A percentile compares a stretch with the other conserved stretches of the same genome.
These are phyloP conservation scores for Moesziomyces aphidis DNA, from an alignment of 1,284 basidiomycete genomes.

Conservation along the genomic window DNA sequence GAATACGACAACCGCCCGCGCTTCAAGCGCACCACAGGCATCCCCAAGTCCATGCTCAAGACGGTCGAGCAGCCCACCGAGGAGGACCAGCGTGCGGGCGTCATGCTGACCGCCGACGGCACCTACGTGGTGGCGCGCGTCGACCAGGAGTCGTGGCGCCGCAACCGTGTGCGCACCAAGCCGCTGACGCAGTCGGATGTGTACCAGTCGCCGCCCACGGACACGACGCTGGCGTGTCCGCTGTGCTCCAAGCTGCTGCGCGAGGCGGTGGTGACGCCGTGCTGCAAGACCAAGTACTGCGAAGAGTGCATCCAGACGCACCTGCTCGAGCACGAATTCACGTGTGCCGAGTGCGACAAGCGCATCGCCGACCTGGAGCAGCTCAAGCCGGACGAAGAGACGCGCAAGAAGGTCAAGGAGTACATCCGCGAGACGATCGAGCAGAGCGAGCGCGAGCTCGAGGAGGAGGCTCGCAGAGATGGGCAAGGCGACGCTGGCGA, in stretches of 20 bases:
- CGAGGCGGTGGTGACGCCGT: conserved; percentile 62
- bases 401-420: conserved; percentile 56
- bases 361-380: conserved; percentile 59
- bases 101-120: conserved; percentile 67
- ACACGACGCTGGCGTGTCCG: conserved; percentile 62
- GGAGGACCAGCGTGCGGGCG: conserved; percentile 55
- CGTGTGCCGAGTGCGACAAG: conserved; percentile 66
- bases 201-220: conserved; percentile 61
- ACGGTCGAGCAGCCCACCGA: conserved; percentile 79
- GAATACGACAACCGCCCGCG: conserved; percentile 93
- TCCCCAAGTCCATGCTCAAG: conserved; percentile 95
- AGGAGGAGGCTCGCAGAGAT: conserved; percentile 40
- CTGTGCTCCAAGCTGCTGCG: conserved; percentile 63
- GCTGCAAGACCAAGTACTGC: conserved; percentile 64
- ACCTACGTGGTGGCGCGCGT: conserved; percentile 65
- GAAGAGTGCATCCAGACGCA: conserved; percentile 67
- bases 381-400: conserved; percentile 62
- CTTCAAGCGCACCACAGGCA: conserved; percentile 97
- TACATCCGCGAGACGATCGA: conserved; percentile 63
- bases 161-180: conserved; percentile 56
- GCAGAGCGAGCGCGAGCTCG: conserved; percentile 59
- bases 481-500: conserved; percentile 23
- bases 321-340: conserved; percentile 66
- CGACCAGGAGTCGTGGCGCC: conserved; percentile 62
- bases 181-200: conserved; percentile 63